Evolutionary conservation across 495 filamentous ascomycete species (phyloP).

Genomic region (Echria macrotheca): DNA sequence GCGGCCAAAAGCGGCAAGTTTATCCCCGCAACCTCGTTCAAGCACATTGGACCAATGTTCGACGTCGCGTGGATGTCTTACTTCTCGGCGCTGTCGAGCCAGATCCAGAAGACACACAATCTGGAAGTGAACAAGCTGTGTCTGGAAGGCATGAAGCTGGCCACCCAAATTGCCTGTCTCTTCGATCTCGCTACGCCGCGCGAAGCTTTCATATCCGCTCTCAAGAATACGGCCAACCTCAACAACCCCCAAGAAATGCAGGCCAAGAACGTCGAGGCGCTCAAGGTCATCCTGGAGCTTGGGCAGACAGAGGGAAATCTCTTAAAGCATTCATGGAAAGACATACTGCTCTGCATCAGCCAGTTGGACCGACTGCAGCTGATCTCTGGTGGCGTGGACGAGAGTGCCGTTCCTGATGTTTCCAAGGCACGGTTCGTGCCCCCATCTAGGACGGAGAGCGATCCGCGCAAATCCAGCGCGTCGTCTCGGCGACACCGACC

Average conservation of each 20-base stretch:
- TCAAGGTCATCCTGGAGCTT: constrained; percentile 85
- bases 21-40: constrained; percentile 86
- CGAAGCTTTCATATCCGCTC: constrained; percentile 86
- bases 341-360: constrained; percentile 90
- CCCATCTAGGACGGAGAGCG: constrained; percentile 36
- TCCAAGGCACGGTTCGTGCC: constrained; percentile 72
- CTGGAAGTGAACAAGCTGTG: constrained; percentile 85
- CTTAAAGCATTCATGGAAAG: constrained; percentile 85
- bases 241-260: constrained; percentile 95
- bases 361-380: constrained; percentile 94
- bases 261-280: constrained; percentile 89
- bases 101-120: constrained; percentile 87
- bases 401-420: constrained; percentile 86
- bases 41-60: constrained; percentile 97
- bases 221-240: constrained; percentile 90
- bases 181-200: constrained; percentile 89
- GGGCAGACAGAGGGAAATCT: constrained; percentile 88
- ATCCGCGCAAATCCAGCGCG: constrained; percentile 63
- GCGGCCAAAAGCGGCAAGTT: constrained; percentile 69
- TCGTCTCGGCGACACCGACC: constrained; percentile 58
- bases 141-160: constrained; percentile 90
- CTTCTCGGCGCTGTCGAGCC: constrained; percentile 83
- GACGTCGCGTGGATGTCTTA: constrained; percentile 99
- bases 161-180: constrained; percentile 84
- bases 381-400: constrained; percentile 90